Base-by-base conservation (phyloP, 139 green algal species). In the Picochlorum sp. region DNA sequence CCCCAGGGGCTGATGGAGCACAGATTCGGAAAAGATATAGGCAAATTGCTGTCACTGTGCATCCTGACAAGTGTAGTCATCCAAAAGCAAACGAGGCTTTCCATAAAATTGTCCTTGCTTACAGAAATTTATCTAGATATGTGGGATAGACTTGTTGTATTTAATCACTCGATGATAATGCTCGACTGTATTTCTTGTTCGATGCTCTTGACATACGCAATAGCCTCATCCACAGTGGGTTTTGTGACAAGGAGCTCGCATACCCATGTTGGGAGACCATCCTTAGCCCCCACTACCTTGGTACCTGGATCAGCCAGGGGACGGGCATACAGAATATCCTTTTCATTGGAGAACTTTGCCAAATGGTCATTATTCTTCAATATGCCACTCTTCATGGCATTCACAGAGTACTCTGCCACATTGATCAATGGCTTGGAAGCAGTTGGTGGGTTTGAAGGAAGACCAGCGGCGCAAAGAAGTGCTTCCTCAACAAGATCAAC, bases 241-340 rank as follows among this genome's bases (percentile, higher is more conserved):
- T 69, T 72, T 49, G 69, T 68, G 16, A 90, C 72, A 74, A 81
- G 80, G 0, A 86, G 45, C 76, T 92, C 85, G 64, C 74, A 85
- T 18, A 95, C 70, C 88, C 87, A 96, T 3, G 88, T 95, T 54
- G 89, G 89, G 80, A 96, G 61, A 4, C 89, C 89, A 61, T 96
- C 89, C 28, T 74, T 58, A 9, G 85, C 81, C 45, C 81, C 81
- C 60, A 84, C 69, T 63, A 78, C 67, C 59, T 75, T 72, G 6
- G 71, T n/a, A 2, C 77, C 74, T 20, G 50, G 45, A 62, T 80
- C 3, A 15, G 88, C 84, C 16, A 96, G 69, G 1, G 86, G 65
- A n/a, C 80, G 76, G 9, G 77, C 81, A 59, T 94, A 92, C 57
- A 94, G 62, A 34, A 96, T 79, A 59, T 89, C 80, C 6, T 74